Percentiles rank a stretch among this genome's conserved stretches.
Evolutionary conservation across 768 basidiomycete species (phyloP).

Genomic region (Lenzites betulinus): DNA sequence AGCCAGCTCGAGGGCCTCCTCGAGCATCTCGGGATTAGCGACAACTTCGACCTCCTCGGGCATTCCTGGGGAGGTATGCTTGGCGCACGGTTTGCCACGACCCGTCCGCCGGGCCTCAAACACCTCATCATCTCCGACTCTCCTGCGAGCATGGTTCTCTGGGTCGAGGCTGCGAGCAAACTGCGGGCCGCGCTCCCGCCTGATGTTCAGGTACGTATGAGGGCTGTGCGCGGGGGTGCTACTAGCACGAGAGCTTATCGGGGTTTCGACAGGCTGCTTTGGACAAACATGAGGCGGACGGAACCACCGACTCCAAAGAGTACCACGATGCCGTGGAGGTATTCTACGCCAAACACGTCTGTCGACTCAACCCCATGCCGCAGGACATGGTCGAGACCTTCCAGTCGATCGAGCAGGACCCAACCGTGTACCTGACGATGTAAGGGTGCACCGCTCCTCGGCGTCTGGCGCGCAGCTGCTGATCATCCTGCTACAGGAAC

Average conservation of each 20-base stretch:
- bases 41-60: constrained; percentile 47
- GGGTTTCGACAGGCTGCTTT: constrained; percentile 17
- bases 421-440: constrained; percentile 53
- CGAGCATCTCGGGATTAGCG: constrained; percentile 40
- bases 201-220: constrained; percentile 26
- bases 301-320: constrained; percentile 44
- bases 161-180: constrained; percentile 36
- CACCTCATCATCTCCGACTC: constrained; percentile 34
- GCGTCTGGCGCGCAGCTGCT: background rate
- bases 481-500: constrained; percentile 15
- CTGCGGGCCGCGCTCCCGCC: constrained; percentile 40
- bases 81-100: constrained; percentile 41
- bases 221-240: constrained; percentile 1
- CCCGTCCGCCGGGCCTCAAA: constrained; percentile 41
- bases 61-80: constrained; percentile 65
- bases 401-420: constrained; percentile 41
- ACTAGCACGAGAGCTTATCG: background rate
- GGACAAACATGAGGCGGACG: constrained; percentile 45
- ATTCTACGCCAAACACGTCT: constrained; percentile 47
- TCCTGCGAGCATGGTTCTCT: constrained; percentile 33
- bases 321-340: constrained; percentile 45
- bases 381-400: constrained; percentile 37
- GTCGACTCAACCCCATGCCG: constrained; percentile 49
- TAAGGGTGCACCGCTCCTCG: constrained; percentile 23
- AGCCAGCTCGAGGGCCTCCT: constrained; percentile 57